These are phyloP conservation scores for Tricladium varicosporioides DNA, from an alignment of 2,329 filamentous ascomycete species.

Conservation along the genomic window DNA sequence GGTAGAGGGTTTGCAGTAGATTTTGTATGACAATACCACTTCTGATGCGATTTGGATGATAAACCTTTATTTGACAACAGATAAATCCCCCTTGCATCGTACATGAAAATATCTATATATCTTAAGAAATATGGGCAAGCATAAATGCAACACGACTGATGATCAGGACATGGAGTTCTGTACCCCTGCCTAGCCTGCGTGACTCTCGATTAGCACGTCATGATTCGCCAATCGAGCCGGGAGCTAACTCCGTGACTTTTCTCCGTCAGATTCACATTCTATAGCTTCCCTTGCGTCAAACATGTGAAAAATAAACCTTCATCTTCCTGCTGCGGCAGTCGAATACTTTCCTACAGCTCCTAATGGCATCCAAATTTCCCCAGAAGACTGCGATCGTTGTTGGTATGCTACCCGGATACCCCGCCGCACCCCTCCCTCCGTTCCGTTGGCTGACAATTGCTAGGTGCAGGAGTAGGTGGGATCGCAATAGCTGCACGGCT, in stretches of 20 bases:
- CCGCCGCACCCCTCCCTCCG: background rate
- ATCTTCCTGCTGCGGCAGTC: slow-evolving; percentile 2
- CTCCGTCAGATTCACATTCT: background rate
- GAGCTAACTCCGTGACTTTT: slow-evolving; percentile 10
- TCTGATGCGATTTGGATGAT: background rate
- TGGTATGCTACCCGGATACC: slow-evolving; percentile 38
- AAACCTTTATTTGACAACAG: background rate
- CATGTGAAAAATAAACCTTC: slow-evolving; percentile 22
- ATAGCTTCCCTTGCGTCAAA: slow-evolving; percentile 6
- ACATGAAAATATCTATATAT: no score
- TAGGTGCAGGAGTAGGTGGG: slow-evolving; percentile 68
- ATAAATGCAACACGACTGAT: background rate
- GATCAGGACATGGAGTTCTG: background rate
- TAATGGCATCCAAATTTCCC: slow-evolving; percentile 29
- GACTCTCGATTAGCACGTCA: slow-evolving; percentile 7
- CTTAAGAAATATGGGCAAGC: background rate
- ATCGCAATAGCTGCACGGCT: slow-evolving; percentile 70
- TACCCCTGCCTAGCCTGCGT: background rate
- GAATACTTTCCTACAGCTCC: background rate
- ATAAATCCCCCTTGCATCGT: background rate
- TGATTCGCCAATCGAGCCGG: slow-evolving; percentile 14
- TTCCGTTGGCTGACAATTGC: no score
- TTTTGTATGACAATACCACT: background rate
- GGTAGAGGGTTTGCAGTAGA: slow-evolving; percentile 5
- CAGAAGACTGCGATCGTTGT: slow-evolving; percentile 51